A percentile compares a stretch with the other conserved stretches of the same genome.
phyloP scores from a whole-genome alignment of 345 rosid genomes.

The Populus davidiana region DNA sequence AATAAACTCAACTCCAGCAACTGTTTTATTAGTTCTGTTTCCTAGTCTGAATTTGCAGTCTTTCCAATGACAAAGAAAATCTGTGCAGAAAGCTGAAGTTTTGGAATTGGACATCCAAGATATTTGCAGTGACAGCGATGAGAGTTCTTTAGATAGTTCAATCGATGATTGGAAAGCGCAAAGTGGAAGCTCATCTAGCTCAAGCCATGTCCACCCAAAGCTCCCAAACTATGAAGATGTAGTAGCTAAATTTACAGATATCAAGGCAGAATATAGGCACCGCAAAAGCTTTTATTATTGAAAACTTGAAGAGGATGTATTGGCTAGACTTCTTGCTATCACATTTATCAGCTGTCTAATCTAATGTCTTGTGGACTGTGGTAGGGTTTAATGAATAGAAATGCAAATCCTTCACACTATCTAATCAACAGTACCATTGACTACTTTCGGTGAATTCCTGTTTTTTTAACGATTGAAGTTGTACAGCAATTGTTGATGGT shows the following conservation, averaged over 20 bases:
- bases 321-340: too few species aligned
- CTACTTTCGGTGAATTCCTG: too few species aligned
- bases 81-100: slow-evolving; percentile 11
- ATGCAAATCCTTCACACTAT: too few species aligned
- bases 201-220: slow-evolving; percentile 25
- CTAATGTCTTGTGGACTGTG: too few species aligned
- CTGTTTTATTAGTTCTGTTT: not conserved
- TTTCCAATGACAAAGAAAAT: not conserved
- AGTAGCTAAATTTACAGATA: slow-evolving; percentile 2
- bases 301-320: not conserved
- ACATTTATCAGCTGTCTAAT: too few species aligned
- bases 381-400: too few species aligned
- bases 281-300: not conserved
- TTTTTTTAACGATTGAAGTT: too few species aligned
- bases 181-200: not conserved
- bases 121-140: slow-evolving; percentile 3
- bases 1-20: too few species aligned
- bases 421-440: too few species aligned
- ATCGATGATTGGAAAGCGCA: not conserved
- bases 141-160: slow-evolving; percentile 8
- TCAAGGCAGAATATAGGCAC: slow-evolving; percentile 9
- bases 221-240: slow-evolving; percentile 22
- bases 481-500: not conserved
- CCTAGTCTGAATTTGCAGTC: not conserved
- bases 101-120: slow-evolving; percentile 6